Evolutionary conservation across 2,329 filamentous ascomycete species (phyloP).

Genomic region (Xylaria sp.): DNA sequence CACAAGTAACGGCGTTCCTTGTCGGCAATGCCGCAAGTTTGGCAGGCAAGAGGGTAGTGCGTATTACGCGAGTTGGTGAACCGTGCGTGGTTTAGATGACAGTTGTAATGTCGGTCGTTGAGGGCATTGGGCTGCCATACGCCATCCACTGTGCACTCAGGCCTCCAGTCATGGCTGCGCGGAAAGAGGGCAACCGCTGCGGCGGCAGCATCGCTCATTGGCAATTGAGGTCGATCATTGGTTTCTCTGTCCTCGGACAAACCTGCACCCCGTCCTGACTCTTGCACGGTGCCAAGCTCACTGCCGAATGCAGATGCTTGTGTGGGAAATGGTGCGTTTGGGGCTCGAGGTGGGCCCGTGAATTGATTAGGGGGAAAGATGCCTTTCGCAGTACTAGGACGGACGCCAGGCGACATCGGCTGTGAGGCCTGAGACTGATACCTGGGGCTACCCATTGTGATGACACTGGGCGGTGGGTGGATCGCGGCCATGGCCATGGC

Average conservation of each 20-base stretch:
- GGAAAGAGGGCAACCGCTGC: constrained; percentile 42
- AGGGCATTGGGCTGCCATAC: constrained; percentile 54
- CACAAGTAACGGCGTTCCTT: constrained; percentile 59
- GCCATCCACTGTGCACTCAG: constrained; percentile 30
- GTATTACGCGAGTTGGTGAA: constrained; percentile 62
- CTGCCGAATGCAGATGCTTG: constrained; percentile 28
- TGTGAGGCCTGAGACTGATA: constrained; percentile 14
- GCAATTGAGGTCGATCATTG: neutral
- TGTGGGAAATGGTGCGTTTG: constrained; percentile 11
- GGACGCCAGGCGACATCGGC: constrained; percentile 1
- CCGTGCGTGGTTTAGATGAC: constrained; percentile 59
- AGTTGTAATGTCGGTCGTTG: constrained; percentile 54
- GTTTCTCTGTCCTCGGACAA: neutral
- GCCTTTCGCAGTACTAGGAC: neutral
- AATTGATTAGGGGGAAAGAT: neutral
- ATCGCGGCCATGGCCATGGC: constrained; percentile 4
- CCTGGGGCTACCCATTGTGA: neutral
- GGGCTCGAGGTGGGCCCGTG: constrained; percentile 25
- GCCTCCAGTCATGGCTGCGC: constrained; percentile 25
- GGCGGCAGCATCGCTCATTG: constrained; percentile 27
- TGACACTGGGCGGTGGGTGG: neutral
- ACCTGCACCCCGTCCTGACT: neutral
- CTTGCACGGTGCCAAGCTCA: constrained; percentile 37
- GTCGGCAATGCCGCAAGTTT: constrained; percentile 61
- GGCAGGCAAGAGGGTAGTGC: constrained; percentile 63